Percentiles rank a stretch among this genome's conserved stretches.
Evolutionary conservation across 768 basidiomycete species (phyloP).

Genomic region (Podaxis rugospora): DNA sequence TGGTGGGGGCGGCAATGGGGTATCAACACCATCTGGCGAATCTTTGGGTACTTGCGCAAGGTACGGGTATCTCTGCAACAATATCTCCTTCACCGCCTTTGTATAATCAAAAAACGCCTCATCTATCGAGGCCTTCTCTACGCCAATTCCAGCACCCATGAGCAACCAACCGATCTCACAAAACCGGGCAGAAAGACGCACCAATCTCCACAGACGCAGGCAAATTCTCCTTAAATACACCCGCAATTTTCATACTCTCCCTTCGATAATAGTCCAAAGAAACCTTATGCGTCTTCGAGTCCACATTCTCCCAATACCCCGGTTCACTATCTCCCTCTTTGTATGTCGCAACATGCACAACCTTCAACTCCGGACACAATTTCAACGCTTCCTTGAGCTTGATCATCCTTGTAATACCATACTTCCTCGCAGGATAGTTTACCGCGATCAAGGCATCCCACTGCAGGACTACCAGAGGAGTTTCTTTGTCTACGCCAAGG

Average conservation of each 20-base stretch:
- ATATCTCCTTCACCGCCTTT: constrained; percentile 65
- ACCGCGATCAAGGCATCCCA: constrained; percentile 92
- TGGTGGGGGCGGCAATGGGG: constrained; percentile 71
- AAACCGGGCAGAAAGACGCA: constrained; percentile 23
- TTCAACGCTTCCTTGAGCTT: constrained; percentile 78
- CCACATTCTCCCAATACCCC: constrained; percentile 87
- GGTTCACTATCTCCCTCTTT: constrained; percentile 84
- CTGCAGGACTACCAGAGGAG: constrained; percentile 79
- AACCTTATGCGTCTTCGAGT: constrained; percentile 92
- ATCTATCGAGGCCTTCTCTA: constrained; percentile 97
- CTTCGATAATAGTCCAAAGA: constrained; percentile 90
- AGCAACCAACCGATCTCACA: background rate
- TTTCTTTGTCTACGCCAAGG: constrained; percentile 54
- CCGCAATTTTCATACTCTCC: constrained; percentile 85
- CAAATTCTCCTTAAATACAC: constrained; percentile 74
- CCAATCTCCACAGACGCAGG: constrained; percentile 76
- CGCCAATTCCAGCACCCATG: background rate
- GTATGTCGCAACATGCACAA: constrained; percentile 95
- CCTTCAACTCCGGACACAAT: constrained; percentile 77
- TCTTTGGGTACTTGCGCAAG: constrained; percentile 66
- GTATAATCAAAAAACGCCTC: constrained; percentile 96
- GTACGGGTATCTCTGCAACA: constrained; percentile 75
- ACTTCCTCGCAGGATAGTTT: constrained; percentile 91
- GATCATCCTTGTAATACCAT: constrained; percentile 91
- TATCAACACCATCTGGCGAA: constrained; percentile 69